Base-by-base conservation (phyloP, 208 protist genomes). In the Leishmania gerbilli region DNA sequence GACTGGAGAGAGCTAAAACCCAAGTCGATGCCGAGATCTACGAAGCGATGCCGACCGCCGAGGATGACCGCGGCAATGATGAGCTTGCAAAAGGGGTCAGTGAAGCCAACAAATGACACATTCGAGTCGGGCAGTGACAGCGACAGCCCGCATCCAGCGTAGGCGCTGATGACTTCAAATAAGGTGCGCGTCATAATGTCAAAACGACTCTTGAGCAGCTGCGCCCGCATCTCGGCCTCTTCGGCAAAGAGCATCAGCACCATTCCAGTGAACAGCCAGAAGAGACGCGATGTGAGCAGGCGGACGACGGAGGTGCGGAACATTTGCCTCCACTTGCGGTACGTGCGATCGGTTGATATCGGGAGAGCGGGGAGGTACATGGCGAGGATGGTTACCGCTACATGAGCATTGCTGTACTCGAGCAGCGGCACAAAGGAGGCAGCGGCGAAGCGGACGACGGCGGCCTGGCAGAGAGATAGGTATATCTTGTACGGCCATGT, bases 361-460 rank as follows among this genome's bases (percentile, higher is more conserved):
- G 93, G 93, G 60, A 96, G 83, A 3, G 93, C 88, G 1, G 93
- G 93, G 24, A 96, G 85, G 71, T 90, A 96, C 93, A 96, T 95
- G 79, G 87, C 87, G 31, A 96, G 68, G 62, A 96, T 93, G 7
- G 89, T 93, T 31, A 95, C 87, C 7, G 90, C 91, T 42, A 96
- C 88, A 79, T 96, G 93, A 34, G 88, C 87, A 74, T 90, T 90
- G 78, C 87, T 95, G 82, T 88, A 96, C n/a, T 91, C 85, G 13
- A 83, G 64, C 31, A 93, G 86, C 42, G 89, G 81, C 37, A 96
- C 78, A 83, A 96, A 95, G 47, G 85, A 91, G 13, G 87, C 90
- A 31, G 87, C 93, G 47, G 90, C 93, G 82, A 96, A 96, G 69
- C 93, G 91, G 27, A 93, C 86, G 1, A 85, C 88, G 68, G 82